These are phyloP conservation scores for Amylocystis lapponica DNA, from an alignment of 768 basidiomycete species.

Conservation along the genomic window DNA sequence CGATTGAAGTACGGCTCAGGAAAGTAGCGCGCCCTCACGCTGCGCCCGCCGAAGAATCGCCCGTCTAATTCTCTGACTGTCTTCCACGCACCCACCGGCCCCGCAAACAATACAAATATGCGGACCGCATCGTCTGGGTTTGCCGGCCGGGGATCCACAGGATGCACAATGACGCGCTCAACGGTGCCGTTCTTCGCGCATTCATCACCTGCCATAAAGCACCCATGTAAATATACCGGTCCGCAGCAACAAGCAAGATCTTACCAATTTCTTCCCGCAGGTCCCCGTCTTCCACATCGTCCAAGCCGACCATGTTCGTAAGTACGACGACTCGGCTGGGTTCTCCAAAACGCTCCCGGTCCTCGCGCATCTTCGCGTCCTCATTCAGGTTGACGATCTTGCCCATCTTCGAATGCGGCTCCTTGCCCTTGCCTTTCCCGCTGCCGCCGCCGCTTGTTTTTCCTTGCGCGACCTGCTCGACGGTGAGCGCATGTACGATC, in stretches of 20 bases:
- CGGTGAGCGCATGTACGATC: conserved; percentile 83
- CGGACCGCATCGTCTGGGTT: conserved; percentile 80
- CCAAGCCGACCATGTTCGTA: conserved; percentile 81
- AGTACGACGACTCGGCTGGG: conserved; percentile 87
- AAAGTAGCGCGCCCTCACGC: conserved; percentile 79
- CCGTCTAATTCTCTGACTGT: conserved; percentile 92
- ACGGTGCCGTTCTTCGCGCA: conserved; percentile 90
- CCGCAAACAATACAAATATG: conserved; percentile 87
- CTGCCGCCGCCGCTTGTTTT: conserved; percentile 32
- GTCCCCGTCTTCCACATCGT: conserved; percentile 83
- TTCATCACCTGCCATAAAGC: conserved; percentile 66
- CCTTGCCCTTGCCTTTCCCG: conserved; percentile 31
- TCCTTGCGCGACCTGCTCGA: conserved; percentile 55
- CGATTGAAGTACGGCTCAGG: conserved; percentile 51
- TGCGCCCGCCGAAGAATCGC: conserved; percentile 83
- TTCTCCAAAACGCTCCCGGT: conserved; percentile 78
- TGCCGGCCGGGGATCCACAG: conserved; percentile 58
- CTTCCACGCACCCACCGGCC: conserved; percentile 93
- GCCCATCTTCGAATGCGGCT: conserved; percentile 65
- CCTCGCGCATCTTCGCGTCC: conserved; percentile 71
- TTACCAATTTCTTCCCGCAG: conserved; percentile 82
- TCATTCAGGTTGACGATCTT: conserved; percentile 90
- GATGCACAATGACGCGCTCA: conserved; percentile 82
- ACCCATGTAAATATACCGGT: conserved; percentile 2
- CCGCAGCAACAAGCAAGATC: conserved; percentile 18